Evolutionary conservation across 2,329 filamentous ascomycete genomes (phyloP), one percentile per base, ranked within the genome.

Genomic region (Anthostomella pinea): DNA sequence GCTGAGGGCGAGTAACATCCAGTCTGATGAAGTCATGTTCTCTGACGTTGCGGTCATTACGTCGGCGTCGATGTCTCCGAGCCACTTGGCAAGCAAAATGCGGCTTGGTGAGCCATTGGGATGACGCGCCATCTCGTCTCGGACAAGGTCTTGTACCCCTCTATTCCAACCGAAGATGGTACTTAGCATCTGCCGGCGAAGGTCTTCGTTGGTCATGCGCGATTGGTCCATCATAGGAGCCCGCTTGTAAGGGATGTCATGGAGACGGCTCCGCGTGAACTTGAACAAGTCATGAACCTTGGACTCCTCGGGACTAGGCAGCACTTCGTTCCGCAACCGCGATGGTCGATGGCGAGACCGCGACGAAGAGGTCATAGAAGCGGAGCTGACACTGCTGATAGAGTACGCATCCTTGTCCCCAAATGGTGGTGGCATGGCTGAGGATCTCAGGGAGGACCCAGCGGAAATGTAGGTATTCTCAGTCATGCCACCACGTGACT

Each of bases 161-260:
- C 83, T 82, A 34, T 91, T 83, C 90, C 93, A 98, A 3, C 93
- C 93, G 61, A 98, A 98, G 2, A 98, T 89, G 5, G 90, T 85
- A 49, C 77, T 87, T 4, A 98, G 74, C 90, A 98, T 96, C 61
- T 96, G 90, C 30, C 76, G 77, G 30, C 91, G 81, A 28, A 96
- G 73, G 49, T 95, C 83, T 50, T 96, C 85, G 43, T 82, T 83
- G 3, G 84, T 86, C 16, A 87, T 64, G 18, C 73, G 74, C 3
- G 68, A 62, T 37, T 79, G 73, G 46, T 83, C 75, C 10, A 72
- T 52, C 1, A 70, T 64, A 10, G 80, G 73, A 1, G 82, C 79
- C 30, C 84, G 79, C 52, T 84, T 82, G 58, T 94, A 95, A 0
- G 87, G 83, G 4, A 96, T 79, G 46, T 95, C 88, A 43, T 79